These are phyloP conservation scores for Chrysopogon serrulatus DNA, from an alignment of 176 grass and related monocot genomes.

Conservation along the genomic window DNA sequence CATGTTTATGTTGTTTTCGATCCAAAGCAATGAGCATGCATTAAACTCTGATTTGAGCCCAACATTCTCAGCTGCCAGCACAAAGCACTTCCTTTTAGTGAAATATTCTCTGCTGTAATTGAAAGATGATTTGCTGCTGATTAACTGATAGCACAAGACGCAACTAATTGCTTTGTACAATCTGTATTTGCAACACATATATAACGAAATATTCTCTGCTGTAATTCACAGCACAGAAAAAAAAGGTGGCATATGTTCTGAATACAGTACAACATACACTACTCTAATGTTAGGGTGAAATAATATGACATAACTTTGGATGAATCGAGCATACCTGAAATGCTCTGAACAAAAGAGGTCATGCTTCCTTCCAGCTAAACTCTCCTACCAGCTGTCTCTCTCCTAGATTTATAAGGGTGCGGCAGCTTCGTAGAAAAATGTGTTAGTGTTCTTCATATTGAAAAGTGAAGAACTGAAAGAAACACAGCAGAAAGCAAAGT, in stretches of 20 bases:
- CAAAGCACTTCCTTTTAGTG: too few relatives aligned
- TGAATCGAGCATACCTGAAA: conserved; percentile 27
- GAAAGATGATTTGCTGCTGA: too few relatives aligned
- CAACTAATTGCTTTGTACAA: not conserved
- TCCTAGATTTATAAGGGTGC: too few relatives aligned
- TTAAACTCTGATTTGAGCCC: too few relatives aligned
- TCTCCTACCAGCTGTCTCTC: too few relatives aligned
- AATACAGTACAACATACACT: not conserved
- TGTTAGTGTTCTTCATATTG: too few relatives aligned
- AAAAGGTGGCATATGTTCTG: not conserved
- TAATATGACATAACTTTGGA: not conserved
- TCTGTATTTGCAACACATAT: not conserved
- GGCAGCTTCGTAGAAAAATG: too few relatives aligned
- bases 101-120: not conserved
- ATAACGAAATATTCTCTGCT: not conserved
- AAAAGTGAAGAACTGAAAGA: too few relatives aligned
- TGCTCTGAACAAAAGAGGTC: conserved; percentile 24
- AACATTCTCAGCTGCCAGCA: too few relatives aligned
- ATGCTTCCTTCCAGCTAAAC: conserved; percentile 15
- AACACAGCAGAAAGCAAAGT: too few relatives aligned
- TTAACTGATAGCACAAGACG: not conserved
- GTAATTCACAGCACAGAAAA: not conserved
- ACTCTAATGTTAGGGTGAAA: not conserved
- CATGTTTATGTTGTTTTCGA: too few relatives aligned
- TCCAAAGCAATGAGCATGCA: too few relatives aligned